Evolutionary conservation across 179 eudicot genomes (phyloP).

Genomic region (Spergularia azorica): DNA sequence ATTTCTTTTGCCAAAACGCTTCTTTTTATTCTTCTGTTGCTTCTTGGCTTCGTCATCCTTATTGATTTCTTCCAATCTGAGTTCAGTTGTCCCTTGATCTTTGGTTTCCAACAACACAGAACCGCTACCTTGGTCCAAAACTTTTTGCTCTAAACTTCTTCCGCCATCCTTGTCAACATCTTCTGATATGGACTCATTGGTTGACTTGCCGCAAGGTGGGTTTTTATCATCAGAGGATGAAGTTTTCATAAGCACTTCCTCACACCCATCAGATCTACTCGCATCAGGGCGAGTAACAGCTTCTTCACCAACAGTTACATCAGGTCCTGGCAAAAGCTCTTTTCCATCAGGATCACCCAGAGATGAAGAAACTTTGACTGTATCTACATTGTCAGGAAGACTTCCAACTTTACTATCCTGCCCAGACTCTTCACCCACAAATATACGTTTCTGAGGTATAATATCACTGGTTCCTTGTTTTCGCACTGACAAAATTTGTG

Average conservation of each 20-base stretch:
- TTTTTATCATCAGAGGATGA: conserved; percentile 18
- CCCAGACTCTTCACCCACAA: conserved; percentile 29
- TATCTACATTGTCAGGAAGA: conserved; percentile 32
- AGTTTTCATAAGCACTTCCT: conserved; percentile 20
- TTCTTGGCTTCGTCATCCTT: conserved; percentile 25
- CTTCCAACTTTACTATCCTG: conserved; percentile 24
- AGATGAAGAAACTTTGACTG: conserved; percentile 32
- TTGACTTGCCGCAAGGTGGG: conserved; percentile 13
- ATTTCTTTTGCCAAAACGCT: conserved; percentile 35
- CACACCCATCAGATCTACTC: conserved; percentile 28
- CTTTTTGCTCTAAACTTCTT: conserved; percentile 27
- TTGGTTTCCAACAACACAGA: conserved; percentile 28
- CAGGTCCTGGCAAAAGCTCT: conserved; percentile 26
- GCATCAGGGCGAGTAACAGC: conserved; percentile 27
- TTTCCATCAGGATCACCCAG: conserved; percentile 28
- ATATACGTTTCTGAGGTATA: conserved; percentile 29
- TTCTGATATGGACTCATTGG: conserved; percentile 17
- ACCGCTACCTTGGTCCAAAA: conserved; percentile 31
- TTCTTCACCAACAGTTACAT: conserved; percentile 32
- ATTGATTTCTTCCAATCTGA: conserved; percentile 34
- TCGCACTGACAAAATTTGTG: conserved; percentile 22
- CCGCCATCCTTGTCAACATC: conserved; percentile 21
- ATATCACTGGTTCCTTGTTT: conserved; percentile 30
- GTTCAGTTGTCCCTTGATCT: conserved; percentile 32
- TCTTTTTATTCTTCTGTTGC: conserved; percentile 35